Base-by-base conservation (phyloP, 2,329 filamentous ascomycete species). In the Didymella exigua region DNA sequence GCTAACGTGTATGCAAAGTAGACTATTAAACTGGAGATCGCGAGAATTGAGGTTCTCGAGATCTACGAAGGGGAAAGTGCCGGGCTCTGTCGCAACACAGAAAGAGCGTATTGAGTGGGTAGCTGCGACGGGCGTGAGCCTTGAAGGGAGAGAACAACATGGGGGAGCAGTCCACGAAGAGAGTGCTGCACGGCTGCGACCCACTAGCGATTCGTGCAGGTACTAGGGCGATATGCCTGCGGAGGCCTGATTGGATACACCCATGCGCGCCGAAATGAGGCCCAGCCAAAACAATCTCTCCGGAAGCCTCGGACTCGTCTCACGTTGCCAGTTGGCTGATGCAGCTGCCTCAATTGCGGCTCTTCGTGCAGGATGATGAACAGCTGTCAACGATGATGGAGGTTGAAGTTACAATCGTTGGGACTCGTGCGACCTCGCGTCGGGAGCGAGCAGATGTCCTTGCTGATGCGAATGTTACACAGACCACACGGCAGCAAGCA, bases 21-120 rank as follows among this genome's bases (percentile, higher is more conserved):
- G 41, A 51, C 44, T 50, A 62, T 58, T 56, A 61, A 60, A 63
- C 43, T 52, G 41, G 58, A 49, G 54, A 51, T 59, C 40, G 61
- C 51, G 31, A 47, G 56, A 60, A 48, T 49, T 60, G 59, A 57
- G 49, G 53, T 49, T 47, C 46, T 46, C 34, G 49, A 61, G 56
- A 63, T 54, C 65, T 58, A 58, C 66, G 66, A 67, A 63, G 49
- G 63, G 63, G 63, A 64, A 64, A 46, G 63, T 54, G 51, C 55
- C 54, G 49, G 64, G 65, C 61, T 50, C 63, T 62, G 63, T 61
- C 65, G 67, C 68, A 68, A 61, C 61, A 56, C 59, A 65, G 64
- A 63, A 70, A 72, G 68, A 70, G 68, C 71, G 71, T 74, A 68
- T 41, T 62, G 70, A 70, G 68, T 69, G 67, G 66, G 69, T 63